Evolutionary conservation across 768 basidiomycete genomes (phyloP).

Genomic region (Boletellus ananas): DNA sequence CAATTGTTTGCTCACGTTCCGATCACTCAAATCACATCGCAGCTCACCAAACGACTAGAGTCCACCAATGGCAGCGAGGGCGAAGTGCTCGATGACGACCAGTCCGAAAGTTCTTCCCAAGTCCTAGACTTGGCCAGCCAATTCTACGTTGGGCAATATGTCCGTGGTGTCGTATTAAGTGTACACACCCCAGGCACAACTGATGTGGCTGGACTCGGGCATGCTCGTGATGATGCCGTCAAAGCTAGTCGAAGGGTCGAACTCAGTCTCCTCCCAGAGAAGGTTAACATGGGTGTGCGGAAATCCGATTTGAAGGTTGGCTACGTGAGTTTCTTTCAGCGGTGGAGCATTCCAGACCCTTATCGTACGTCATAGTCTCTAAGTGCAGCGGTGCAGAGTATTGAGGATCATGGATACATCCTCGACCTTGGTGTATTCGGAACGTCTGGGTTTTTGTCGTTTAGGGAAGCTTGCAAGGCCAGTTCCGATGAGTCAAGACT

Average conservation of each 20-base stretch:
- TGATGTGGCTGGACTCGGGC: constrained; percentile 53
- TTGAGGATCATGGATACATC: constrained; percentile 94
- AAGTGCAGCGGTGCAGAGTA: constrained; percentile 70
- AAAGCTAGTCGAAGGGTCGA: constrained; percentile 77
- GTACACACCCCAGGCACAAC: constrained; percentile 66
- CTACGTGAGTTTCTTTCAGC: constrained; percentile 52
- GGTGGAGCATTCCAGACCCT: constrained; percentile 3
- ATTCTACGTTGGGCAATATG: constrained; percentile 82
- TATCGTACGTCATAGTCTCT: constrained; percentile 49
- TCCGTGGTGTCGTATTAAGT: constrained; percentile 71
- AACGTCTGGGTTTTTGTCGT: constrained; percentile 81
- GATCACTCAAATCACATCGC: constrained; percentile 84
- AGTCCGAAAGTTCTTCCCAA: constrained; percentile 28
- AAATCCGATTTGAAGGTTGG: constrained; percentile 74
- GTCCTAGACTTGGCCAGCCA: constrained; percentile 72
- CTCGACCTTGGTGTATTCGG: constrained; percentile 78
- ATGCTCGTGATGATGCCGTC: constrained; percentile 61
- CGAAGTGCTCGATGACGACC: constrained; percentile 44
- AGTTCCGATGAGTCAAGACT: constrained; percentile 35
- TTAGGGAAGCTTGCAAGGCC: constrained; percentile 58
- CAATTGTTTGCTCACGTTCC: constrained; percentile 93
- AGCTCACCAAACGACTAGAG: constrained; percentile 72
- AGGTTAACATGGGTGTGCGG: constrained; percentile 76
- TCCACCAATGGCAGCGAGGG: constrained; percentile 50
- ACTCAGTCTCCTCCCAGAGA: constrained; percentile 76